These are phyloP conservation scores for Trypanosoma caninum DNA, from an alignment of 208 protist genomes.

Conservation along the genomic window DNA sequence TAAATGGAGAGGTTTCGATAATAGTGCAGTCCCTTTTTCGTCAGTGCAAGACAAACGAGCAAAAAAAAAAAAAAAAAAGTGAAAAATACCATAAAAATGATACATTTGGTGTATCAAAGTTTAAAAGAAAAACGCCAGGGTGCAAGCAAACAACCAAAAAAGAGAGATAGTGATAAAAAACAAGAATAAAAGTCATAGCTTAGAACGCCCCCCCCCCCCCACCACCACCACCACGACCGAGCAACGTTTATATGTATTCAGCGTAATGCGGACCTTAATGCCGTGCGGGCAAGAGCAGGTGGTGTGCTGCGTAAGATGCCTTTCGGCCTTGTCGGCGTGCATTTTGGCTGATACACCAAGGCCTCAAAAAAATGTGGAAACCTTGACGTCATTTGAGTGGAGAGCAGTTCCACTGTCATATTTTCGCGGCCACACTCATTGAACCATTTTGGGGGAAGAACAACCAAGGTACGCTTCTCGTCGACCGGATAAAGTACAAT, in stretches of 20 bases:
- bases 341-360: slow-evolving; percentile 3
- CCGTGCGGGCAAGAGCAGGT: neutral
- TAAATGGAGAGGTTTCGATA: no score
- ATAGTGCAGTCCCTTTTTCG: no score
- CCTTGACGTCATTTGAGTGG: slow-evolving; percentile 21
- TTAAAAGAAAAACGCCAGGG: no score
- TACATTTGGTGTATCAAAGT: no score
- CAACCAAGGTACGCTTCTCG: slow-evolving; percentile 39
- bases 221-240: no score
- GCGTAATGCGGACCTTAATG: neutral
- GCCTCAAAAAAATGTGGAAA: slow-evolving; percentile 31
- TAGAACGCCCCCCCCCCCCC: no score
- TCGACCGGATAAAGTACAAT: slow-evolving; percentile 33
- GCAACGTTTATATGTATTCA: neutral
- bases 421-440: neutral
- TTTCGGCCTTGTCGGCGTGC: neutral
- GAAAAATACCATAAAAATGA: no score
- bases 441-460: slow-evolving; percentile 26
- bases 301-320: slow-evolving; percentile 16
- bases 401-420: slow-evolving; percentile 8
- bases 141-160: neutral
- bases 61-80: no score
- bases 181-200: neutral
- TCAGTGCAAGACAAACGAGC: no score
- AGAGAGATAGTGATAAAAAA: neutral